Percentiles rank a stretch among this genome's conserved stretches.
Conservation (phyloP, 148 eudicot species). For the Arctostaphylos glauca region DNA sequence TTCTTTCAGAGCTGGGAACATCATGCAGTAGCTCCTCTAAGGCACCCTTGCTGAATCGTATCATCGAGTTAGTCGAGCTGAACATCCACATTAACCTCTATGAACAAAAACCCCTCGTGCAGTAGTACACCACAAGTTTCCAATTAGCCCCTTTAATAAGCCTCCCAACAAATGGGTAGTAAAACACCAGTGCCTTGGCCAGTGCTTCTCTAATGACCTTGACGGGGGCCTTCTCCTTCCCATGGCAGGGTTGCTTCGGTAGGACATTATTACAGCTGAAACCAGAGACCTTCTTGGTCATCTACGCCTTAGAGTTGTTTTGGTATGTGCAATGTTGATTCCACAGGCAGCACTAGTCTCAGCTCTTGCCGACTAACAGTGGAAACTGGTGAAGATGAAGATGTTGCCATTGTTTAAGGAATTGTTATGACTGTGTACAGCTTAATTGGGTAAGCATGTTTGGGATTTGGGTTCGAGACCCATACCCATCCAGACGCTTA, state of each 20-base stretch:
- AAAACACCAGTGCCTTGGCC: not conserved
- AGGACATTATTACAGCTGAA: conserved; percentile 10
- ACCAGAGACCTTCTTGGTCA: conserved; percentile 2
- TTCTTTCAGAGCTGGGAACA: conserved; percentile 3
- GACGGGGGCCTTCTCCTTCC: not conserved
- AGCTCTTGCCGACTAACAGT: not conserved
- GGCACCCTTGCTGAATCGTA: not conserved
- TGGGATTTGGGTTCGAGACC: not conserved
- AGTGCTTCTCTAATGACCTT: not conserved
- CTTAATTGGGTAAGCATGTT: not conserved
- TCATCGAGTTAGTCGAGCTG: not conserved
- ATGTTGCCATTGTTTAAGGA: not conserved
- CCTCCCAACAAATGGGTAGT: conserved; percentile 18
- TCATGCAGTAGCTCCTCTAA: conserved; percentile 1
- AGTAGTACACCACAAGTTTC: conserved; percentile 5
- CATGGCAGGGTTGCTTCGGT: not conserved
- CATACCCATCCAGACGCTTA: not conserved
- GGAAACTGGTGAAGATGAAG: not conserved
- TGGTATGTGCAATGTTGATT: not conserved
- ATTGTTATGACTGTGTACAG: no score
- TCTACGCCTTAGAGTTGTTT: conserved; percentile 7
- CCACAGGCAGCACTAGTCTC: not conserved
- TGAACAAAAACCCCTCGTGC: conserved; percentile 6
- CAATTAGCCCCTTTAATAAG: not conserved
- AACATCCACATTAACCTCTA: conserved; percentile 13